phyloP scores from a whole-genome alignment of 2,329 filamentous ascomycete species.

The Diaporthe citriasiana region DNA sequence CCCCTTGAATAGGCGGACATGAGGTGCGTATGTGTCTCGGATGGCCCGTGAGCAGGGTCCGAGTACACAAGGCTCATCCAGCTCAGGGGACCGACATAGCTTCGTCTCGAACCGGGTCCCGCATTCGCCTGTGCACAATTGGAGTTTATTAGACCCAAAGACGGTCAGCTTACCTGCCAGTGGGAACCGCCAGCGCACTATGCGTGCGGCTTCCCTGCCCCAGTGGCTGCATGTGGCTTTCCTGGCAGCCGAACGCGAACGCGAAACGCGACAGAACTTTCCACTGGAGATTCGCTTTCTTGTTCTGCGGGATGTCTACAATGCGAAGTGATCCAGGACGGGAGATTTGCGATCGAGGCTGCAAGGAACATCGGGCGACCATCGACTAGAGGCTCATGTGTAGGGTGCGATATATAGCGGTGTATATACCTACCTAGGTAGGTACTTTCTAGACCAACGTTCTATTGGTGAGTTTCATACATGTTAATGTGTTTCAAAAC shows the following conservation, averaged over 20 bases:
- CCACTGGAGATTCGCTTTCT: not conserved
- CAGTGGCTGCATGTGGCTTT: not conserved
- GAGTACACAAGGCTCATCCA: constrained; percentile 3
- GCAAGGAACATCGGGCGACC: not conserved
- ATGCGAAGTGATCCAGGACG: constrained; percentile 18
- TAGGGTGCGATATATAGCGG: not conserved
- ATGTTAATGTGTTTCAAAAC: not conserved
- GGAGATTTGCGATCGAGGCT: not conserved
- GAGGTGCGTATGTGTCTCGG: too few species aligned
- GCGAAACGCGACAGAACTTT: too few species aligned
- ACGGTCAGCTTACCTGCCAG: not conserved
- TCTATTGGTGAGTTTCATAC: not conserved
- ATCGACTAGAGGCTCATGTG: not conserved
- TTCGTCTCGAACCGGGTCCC: not conserved
- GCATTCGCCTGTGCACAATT: not conserved
- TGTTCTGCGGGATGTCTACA: too few species aligned
- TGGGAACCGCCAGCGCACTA: not conserved
- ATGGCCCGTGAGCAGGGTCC: not conserved
- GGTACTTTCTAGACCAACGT: not conserved
- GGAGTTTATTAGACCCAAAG: not conserved
- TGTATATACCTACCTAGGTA: too few species aligned
- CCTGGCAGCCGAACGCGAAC: not conserved
- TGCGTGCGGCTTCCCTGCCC: not conserved
- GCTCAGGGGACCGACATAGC: not conserved
- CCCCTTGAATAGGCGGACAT: not conserved